Evolutionary conservation across 2,329 filamentous ascomycete genomes (phyloP).

Genomic region (Phoma sp.): DNA sequence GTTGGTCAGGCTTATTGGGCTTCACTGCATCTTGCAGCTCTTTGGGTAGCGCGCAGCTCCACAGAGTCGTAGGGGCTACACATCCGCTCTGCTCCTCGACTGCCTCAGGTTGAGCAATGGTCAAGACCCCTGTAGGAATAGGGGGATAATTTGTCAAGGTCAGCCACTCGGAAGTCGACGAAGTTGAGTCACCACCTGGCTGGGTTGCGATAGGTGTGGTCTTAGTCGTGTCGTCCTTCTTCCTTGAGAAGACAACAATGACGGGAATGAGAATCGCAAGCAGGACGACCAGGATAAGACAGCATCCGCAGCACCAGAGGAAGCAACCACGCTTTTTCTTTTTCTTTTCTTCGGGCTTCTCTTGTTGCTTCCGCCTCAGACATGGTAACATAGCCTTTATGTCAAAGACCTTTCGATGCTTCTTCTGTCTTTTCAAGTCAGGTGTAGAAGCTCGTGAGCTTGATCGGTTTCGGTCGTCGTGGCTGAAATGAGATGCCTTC

Average conservation of each 20-base stretch:
- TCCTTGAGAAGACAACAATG: constrained; percentile 42
- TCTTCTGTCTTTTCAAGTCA: constrained; percentile 37
- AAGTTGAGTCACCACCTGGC: constrained; percentile 21
- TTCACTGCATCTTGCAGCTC: constrained; percentile 71
- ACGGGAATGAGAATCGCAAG: constrained; percentile 51
- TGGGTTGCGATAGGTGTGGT: constrained; percentile 17
- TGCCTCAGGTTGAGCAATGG: constrained; percentile 75
- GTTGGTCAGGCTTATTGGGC: constrained; percentile 71
- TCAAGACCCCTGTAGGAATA: constrained; percentile 82
- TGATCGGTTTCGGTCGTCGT: constrained; percentile 33
- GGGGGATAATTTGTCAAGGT: constrained; percentile 87
- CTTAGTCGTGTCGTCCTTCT: constrained; percentile 47
- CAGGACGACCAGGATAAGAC: constrained; percentile 42
- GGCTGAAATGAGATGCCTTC: constrained; percentile 36
- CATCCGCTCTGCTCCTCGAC: constrained; percentile 70
- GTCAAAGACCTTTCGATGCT: constrained; percentile 40
- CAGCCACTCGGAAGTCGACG: constrained; percentile 65
- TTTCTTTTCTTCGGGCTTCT: constrained; percentile 27
- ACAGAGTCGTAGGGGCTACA: constrained; percentile 73
- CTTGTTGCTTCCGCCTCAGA: constrained; percentile 23
- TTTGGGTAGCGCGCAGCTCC: constrained; percentile 86
- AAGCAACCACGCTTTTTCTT: constrained; percentile 43
- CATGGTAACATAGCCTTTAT: constrained; percentile 34
- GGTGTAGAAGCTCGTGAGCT: constrained; percentile 30
- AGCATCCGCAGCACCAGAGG: constrained; percentile 46